phyloP scores from a whole-genome alignment of 331 rosid genomes.

The Cydonia oblonga region DNA sequence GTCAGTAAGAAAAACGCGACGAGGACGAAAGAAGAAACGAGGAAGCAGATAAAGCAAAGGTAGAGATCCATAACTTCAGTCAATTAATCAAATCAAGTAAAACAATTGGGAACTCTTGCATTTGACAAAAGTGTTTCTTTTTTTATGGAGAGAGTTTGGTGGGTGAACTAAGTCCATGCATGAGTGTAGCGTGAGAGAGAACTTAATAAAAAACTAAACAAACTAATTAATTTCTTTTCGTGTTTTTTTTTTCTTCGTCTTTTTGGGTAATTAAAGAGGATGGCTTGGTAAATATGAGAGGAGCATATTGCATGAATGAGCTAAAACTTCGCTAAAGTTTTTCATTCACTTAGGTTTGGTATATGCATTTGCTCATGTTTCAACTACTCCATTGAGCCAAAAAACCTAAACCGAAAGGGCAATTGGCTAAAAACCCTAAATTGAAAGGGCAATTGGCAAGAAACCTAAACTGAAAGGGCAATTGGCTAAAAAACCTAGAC shows the following conservation, averaged over 20 bases:
- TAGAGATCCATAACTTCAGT: background rate
- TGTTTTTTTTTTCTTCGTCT: background rate
- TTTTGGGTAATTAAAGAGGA: background rate
- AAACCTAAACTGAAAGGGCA: too few relatives aligned
- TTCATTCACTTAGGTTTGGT: conserved; percentile 11
- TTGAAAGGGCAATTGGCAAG: too few relatives aligned
- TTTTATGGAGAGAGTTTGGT: conserved; percentile 28
- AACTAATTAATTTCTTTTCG: background rate
- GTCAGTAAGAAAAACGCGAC: too few relatives aligned
- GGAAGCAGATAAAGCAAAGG: too few relatives aligned
- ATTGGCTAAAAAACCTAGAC: too few relatives aligned
- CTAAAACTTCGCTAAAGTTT: conserved; percentile 8
- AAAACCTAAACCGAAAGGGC: too few relatives aligned
- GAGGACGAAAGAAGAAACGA: too few relatives aligned
- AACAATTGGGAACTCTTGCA: background rate
- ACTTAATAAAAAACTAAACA: background rate
- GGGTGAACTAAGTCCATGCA: conserved; percentile 61
- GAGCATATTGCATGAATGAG: conserved; percentile 60
- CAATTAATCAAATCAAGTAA: background rate
- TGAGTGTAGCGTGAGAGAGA: conserved; percentile 25
- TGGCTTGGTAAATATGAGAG: conserved; percentile 55
- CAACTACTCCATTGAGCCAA: background rate
- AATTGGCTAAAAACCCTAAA: too few relatives aligned
- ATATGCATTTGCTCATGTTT: conserved; percentile 9
- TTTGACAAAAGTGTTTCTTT: background rate